A percentile compares a stretch with the other conserved stretches of the same genome.
These are phyloP conservation scores for Singerocomus rubriflavus DNA, from an alignment of 1,284 basidiomycete species.

Conservation along the genomic window DNA sequence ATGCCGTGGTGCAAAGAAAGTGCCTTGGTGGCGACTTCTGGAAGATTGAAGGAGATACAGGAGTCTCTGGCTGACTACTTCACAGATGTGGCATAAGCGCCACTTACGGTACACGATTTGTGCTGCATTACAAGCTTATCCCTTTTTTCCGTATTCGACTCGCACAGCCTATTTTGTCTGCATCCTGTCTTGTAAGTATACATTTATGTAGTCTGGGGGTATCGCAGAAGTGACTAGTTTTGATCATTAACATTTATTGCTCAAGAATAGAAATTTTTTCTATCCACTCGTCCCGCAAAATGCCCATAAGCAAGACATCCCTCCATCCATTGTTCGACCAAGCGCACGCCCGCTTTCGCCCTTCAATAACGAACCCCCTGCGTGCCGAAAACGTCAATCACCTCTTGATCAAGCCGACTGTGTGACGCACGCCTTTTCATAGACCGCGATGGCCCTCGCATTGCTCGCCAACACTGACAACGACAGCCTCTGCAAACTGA, in stretches of 20 bases:
- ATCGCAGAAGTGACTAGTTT: neutral
- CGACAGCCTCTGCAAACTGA: conserved; percentile 35
- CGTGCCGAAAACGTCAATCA: neutral
- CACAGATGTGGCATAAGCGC: conserved; percentile 31
- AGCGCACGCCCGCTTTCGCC: conserved; percentile 29
- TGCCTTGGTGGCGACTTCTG: conserved; percentile 32
- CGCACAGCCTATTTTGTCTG: conserved; percentile 5
- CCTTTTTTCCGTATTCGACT: neutral
- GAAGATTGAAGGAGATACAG: conserved; percentile 37
- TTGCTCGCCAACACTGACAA: conserved; percentile 33
- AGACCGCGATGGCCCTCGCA: conserved; percentile 30
- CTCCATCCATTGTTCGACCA: conserved; percentile 31
- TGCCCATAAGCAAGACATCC: conserved; percentile 31
- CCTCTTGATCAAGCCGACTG: neutral
- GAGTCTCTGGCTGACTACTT: conserved; percentile 39
- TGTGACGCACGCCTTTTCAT: conserved; percentile 34
- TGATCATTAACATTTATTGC: conserved; percentile 8
- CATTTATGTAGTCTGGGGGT: conserved; percentile 3
- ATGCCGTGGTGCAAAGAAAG: conserved; percentile 40
- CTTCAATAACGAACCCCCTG: conserved; percentile 32
- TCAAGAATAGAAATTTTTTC: conserved; percentile 22
- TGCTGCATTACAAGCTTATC: neutral
- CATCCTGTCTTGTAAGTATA: conserved; percentile 10
- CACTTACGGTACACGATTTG: neutral
- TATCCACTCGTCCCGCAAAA: conserved; percentile 34